Conservation (phyloP, 2,329 filamentous ascomycete species). For the Neophaeococcomyces mojaviensis region DNA sequence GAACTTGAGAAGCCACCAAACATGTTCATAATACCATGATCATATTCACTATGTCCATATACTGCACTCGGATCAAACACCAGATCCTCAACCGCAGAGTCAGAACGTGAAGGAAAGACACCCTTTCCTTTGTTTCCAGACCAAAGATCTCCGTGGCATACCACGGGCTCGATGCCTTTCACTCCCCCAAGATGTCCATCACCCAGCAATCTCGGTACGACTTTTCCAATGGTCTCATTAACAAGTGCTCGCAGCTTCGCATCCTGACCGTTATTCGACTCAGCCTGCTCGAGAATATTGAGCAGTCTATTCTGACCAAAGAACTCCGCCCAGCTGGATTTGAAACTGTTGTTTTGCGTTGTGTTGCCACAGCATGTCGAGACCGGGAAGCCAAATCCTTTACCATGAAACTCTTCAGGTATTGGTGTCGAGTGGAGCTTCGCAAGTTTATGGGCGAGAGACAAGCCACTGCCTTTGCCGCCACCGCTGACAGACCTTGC, state of each 20-base stretch:
- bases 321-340: slow-evolving; percentile 72
- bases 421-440: slow-evolving; percentile 65
- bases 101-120: slow-evolving; percentile 43
- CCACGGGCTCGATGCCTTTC: slow-evolving; percentile 61
- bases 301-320: slow-evolving; percentile 70
- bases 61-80: slow-evolving; percentile 75
- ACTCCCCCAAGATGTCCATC: slow-evolving; percentile 54
- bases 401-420: slow-evolving; percentile 50
- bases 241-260: slow-evolving; percentile 55
- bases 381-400: slow-evolving; percentile 75
- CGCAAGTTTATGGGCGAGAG: slow-evolving; percentile 68
- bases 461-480: slow-evolving; percentile 46
- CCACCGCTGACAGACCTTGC: slow-evolving; percentile 25
- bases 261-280: slow-evolving; percentile 58
- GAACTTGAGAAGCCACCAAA: slow-evolving; percentile 73
- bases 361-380: slow-evolving; percentile 82
- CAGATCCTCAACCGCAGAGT: slow-evolving; percentile 55
- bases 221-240: slow-evolving; percentile 52
- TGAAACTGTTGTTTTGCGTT: slow-evolving; percentile 69
- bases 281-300: slow-evolving; percentile 52
- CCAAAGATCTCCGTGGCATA: slow-evolving; percentile 92
- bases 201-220: slow-evolving; percentile 71
- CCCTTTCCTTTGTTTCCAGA: slow-evolving; percentile 71
- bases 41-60: slow-evolving; percentile 84
- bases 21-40: slow-evolving; percentile 92